These are phyloP conservation scores for Clarireedia homoeocarpa DNA, from an alignment of 2,329 filamentous ascomycete genomes.

Conservation along the genomic window DNA sequence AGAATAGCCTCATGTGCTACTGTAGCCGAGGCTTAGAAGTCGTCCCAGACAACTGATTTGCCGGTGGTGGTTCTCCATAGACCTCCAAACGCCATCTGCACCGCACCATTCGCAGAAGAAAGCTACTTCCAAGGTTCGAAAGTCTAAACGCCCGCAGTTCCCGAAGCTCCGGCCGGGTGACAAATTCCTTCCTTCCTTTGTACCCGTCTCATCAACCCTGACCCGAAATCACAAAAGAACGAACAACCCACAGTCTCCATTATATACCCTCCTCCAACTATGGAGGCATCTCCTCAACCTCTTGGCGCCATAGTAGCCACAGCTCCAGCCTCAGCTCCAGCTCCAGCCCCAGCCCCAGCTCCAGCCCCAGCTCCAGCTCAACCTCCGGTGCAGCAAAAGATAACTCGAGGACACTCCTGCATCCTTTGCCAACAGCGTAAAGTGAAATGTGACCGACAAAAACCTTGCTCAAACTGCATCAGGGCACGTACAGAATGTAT, in stretches of 20 bases:
- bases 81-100: not conserved
- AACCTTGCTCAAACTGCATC: slow-evolving; percentile 27
- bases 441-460: slow-evolving; percentile 25
- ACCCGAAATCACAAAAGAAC: not conserved
- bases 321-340: not conserved
- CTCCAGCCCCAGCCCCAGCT: not conserved
- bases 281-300: slow-evolving; percentile 8
- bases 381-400: slow-evolving; percentile 10
- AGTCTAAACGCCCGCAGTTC: not conserved
- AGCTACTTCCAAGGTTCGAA: not conserved
- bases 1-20: too few species aligned
- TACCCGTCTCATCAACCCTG: not conserved
- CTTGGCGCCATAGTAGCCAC: not conserved
- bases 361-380: not conserved
- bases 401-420: slow-evolving; percentile 22
- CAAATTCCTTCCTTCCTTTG: not conserved
- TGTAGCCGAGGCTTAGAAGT: too few species aligned
- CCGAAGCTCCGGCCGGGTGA: not conserved
- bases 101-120: not conserved
- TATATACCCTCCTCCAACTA: slow-evolving; percentile 29
- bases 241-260: slow-evolving; percentile 21
- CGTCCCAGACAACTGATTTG: too few species aligned
- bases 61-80: not conserved
- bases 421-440: slow-evolving; percentile 28
- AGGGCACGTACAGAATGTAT: slow-evolving; percentile 25